Base-by-base conservation (phyloP, 1,139 yeast genomes). In the Insectozyma bohioensis region DNA sequence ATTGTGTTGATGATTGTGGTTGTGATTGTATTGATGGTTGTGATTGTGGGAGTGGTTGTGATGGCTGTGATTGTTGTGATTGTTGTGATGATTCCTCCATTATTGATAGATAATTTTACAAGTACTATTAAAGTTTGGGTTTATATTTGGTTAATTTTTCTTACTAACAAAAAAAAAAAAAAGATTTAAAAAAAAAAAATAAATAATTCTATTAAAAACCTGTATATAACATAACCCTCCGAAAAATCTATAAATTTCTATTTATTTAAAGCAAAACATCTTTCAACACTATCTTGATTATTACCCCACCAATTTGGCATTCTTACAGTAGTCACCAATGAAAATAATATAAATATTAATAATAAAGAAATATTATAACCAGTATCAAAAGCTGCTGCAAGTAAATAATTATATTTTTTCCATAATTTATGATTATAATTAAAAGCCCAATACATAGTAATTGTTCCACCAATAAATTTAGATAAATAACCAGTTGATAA, bases 231-330 rank as follows among this genome's bases (percentile, higher is more conserved):
- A n/a, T n/a, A n/a, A n/a, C n/a, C n/a, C n/a, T n/a, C n/a, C n/a
- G n/a, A n/a, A n/a, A n/a, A n/a, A n/a, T n/a, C n/a, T n/a, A n/a
- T n/a, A n/a, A n/a, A n/a, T n/a, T n/a, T n/a, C n/a, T n/a, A n/a
- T n/a, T n/a, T n/a, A n/a, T n/a, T n/a, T n/a, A n/a, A n/a, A n/a
- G 24, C 58, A 52, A 69, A 70, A 37, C 77, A 72, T 34, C 75
- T 52, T 42, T 72, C 77, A 3, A 72, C 55, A 37, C 58, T 65
- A 5, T 44, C 41, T 2, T 53, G 54, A 39, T 70, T 63, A 41
- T 72, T 72, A 3, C 77, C 77, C 70, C 72, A 72, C 78, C 77
- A 72, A 29, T 56, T 38, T 1, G 75, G 75, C 60, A 67, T 63
- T 2, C 40, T 41, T 5, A 59, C 46, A 0, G 48, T 44, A 26